phyloP scores from a whole-genome alignment of 2,329 filamentous ascomycete species.

The Scedosporium apiospermum region DNA sequence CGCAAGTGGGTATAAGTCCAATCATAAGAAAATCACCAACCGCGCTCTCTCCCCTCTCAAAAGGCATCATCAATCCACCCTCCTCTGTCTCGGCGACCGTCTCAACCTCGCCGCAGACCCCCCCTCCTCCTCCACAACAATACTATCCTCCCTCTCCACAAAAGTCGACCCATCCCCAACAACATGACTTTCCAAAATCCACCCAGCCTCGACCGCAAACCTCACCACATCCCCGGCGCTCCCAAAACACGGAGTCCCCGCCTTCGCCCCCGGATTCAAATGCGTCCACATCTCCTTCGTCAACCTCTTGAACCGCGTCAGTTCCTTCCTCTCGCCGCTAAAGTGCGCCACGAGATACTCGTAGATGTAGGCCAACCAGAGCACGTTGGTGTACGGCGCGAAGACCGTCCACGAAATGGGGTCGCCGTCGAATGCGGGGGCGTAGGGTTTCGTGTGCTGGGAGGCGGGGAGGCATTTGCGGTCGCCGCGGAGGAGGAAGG shows the following conservation, averaged over 20 bases:
- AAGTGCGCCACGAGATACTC: slow-evolving; percentile 40
- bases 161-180: slow-evolving; percentile 25
- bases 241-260: slow-evolving; percentile 38
- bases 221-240: slow-evolving; percentile 47
- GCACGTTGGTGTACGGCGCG: slow-evolving; percentile 53
- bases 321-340: slow-evolving; percentile 32
- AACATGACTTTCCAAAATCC: slow-evolving; percentile 45
- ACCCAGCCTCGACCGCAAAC: slow-evolving; percentile 48
- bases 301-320: slow-evolving; percentile 33
- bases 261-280: slow-evolving; percentile 40
- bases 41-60: not conserved
- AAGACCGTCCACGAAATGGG: slow-evolving; percentile 44
- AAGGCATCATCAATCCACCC: not conserved
- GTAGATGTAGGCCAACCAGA: slow-evolving; percentile 56
- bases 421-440: slow-evolving; percentile 29
- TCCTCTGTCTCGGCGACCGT: slow-evolving; percentile 1
- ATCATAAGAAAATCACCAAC: not conserved
- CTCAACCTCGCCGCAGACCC: slow-evolving; percentile 4
- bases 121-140: slow-evolving; percentile 21
- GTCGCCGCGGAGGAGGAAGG: slow-evolving; percentile 42
- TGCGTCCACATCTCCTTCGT: slow-evolving; percentile 46
- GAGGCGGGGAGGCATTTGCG: slow-evolving; percentile 38
- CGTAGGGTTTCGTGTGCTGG: slow-evolving; percentile 37
- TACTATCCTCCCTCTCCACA: slow-evolving; percentile 29
- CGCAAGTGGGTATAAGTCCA: not conserved